Percentiles rank a stretch among this genome's conserved stretches.
phyloP scores from a whole-genome alignment of 805 yeast species.

The Candida anglica region DNA sequence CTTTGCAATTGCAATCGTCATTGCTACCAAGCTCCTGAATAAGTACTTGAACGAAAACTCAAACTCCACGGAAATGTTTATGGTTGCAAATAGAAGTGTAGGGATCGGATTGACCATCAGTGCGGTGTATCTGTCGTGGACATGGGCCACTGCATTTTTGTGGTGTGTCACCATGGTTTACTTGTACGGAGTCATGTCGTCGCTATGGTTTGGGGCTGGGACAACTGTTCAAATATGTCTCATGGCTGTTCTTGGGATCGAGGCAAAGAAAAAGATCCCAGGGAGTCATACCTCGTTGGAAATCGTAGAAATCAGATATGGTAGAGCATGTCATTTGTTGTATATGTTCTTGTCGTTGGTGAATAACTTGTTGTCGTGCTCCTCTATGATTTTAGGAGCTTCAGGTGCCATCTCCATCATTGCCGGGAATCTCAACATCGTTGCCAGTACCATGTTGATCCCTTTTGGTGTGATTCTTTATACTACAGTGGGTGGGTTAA shows the following conservation, averaged over 20 bases:
- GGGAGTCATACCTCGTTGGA: constrained; percentile 26
- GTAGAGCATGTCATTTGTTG: constrained; percentile 18
- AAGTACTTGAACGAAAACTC: constrained; percentile 21
- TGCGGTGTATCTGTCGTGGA: too few relatives aligned
- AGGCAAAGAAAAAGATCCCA: constrained; percentile 23
- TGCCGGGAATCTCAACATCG: constrained; percentile 23
- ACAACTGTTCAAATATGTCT: constrained; percentile 20
- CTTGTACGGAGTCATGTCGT: constrained; percentile 20
- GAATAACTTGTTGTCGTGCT: constrained; percentile 20
- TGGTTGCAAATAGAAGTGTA: constrained; percentile 23
- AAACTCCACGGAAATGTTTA: constrained; percentile 22
- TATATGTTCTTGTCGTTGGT: constrained; percentile 20
- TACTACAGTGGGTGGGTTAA: constrained; percentile 48
- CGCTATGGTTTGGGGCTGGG: constrained; percentile 22
- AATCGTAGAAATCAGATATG: constrained; percentile 24
- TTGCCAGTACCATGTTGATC: too few relatives aligned
- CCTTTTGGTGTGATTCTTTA: constrained; percentile 41
- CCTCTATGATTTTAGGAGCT: constrained; percentile 25
- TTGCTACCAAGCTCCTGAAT: constrained; percentile 18
- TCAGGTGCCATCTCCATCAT: constrained; percentile 23
- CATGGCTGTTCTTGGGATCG: constrained; percentile 21
- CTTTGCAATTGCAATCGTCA: constrained; percentile 25
- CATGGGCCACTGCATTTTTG: too few relatives aligned
- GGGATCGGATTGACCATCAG: constrained; percentile 22
- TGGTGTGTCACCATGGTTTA: too few relatives aligned